Base-by-base conservation (phyloP, 768 basidiomycete species). In the Exsudoporus frostii region DNA sequence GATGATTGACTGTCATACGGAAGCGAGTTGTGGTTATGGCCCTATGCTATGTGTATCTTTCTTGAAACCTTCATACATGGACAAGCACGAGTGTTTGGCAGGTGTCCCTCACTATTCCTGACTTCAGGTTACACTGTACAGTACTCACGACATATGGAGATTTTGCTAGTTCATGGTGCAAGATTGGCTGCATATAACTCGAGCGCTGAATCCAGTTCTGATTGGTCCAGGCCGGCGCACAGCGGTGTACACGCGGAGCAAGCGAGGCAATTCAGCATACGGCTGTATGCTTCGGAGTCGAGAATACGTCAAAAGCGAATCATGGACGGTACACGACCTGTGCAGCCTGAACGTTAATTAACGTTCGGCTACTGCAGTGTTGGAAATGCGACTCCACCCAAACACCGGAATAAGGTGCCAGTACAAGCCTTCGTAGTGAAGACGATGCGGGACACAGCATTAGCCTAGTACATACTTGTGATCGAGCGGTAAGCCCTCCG, bases 81-180 rank as follows among this genome's bases (percentile, higher is more conserved):
- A 63, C 61, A 48, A 42, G 46, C 36, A 48, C 25, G 55, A 44
- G 32, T 49, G 52, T 58, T 50, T 49, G 52, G 40, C 29, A 29
- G 37, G 48, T 47, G 49, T 55, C 38, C 37, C 27, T 30, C 54
- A 36, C 57, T 53, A 47, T 46, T 55, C 38, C 40, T 37, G 30
- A 54, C 43, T 53, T 55, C 34, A 42, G 42, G 45, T 40, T 27
- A 45, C 57, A 58, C 53, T 71, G 65, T 71, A 69, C 40, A 71
- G 55, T 69, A 69, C 45, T 51, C 57, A 65, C 38, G 45, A 48
- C 48, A 51, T 53, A 56, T 55, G 60, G 50, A 36, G 30, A 48
- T 30, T 32, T 49, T 46, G 11, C 24, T 36, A 49, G 47, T 20
- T 58, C 39, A 14, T 22, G 11, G 38, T n/a, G 48, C 47, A 39